phyloP scores from a whole-genome alignment of 139 green algal species.

The Closterium sp. region DNA sequence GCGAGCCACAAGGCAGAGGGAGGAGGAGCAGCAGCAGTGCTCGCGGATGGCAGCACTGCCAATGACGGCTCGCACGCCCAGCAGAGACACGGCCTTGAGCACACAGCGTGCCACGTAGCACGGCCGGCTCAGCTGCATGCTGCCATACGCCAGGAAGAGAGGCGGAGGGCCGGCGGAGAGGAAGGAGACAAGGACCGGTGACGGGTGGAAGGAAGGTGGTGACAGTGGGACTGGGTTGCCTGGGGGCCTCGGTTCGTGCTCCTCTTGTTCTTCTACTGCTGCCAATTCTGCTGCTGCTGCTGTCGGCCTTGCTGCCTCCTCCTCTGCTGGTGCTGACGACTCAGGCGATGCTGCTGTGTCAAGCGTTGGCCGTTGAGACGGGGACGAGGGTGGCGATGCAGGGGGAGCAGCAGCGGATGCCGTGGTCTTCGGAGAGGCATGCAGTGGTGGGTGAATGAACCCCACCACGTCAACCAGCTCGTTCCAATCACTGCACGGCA shows the following conservation, averaged over 20 bases:
- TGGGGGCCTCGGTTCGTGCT: neutral
- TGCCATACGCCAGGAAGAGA: slow-evolving; percentile 67
- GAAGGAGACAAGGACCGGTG: slow-evolving; percentile 54
- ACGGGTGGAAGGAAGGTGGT: slow-evolving; percentile 30
- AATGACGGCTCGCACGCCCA: neutral
- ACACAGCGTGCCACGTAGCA: neutral
- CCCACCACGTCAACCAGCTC: slow-evolving; percentile 59
- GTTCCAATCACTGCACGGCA: slow-evolving; percentile 56
- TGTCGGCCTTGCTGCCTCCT: slow-evolving; percentile 1
- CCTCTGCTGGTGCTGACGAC: neutral
- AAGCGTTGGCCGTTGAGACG: neutral
- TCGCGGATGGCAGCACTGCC: neutral
- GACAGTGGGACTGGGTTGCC: neutral
- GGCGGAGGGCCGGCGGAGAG: slow-evolving; percentile 56
- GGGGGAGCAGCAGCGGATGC: neutral
- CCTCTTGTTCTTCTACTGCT: neutral
- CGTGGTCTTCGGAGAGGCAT: neutral
- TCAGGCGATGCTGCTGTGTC: neutral
- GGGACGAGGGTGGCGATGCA: neutral
- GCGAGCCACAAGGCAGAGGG: neutral
- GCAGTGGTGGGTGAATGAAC: slow-evolving; percentile 52
- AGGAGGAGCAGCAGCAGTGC: neutral
- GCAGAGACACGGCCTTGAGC: neutral
- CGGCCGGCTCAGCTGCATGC: slow-evolving; percentile 25
- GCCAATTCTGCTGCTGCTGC: neutral